phyloP scores from a whole-genome alignment of 768 basidiomycete species.

The Xerocomellus intermedius region DNA sequence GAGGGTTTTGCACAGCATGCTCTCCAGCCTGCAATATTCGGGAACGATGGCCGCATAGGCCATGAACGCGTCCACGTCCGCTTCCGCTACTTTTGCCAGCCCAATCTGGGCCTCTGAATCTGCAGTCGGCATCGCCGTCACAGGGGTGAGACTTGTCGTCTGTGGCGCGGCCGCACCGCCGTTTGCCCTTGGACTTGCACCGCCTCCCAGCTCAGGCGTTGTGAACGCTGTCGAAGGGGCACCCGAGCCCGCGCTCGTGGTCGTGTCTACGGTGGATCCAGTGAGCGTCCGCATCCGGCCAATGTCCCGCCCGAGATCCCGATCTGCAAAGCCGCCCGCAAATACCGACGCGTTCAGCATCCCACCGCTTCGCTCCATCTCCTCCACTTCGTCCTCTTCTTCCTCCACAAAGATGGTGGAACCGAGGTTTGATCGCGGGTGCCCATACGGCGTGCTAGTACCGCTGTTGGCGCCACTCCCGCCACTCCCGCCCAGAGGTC shows the following conservation, averaged over 20 bases:
- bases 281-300: conserved; percentile 57
- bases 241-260: conserved; percentile 32
- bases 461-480: conserved; percentile 61
- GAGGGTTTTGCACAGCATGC: conserved; percentile 67
- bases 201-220: conserved; percentile 54
- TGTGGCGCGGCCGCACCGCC: conserved; percentile 36
- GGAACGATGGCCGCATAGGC: conserved; percentile 83
- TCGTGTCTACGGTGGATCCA: conserved; percentile 39
- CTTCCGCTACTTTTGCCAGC: conserved; percentile 77
- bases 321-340: conserved; percentile 40
- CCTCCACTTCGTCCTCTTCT: conserved; percentile 72
- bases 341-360: conserved; percentile 32
- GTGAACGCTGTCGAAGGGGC: conserved; percentile 56
- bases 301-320: conserved; percentile 37
- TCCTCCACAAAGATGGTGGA: conserved; percentile 62
- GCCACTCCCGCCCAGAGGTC: conserved; percentile 30
- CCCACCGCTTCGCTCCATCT: conserved; percentile 43
- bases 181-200: conserved; percentile 35
- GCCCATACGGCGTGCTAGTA: conserved; percentile 64
- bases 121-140: conserved; percentile 66
- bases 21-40: conserved; percentile 78
- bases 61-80: conserved; percentile 82
- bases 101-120: conserved; percentile 76
- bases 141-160: conserved; percentile 62
- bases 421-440: conserved; percentile 51